Evolutionary conservation across 2,329 filamentous ascomycete genomes (phyloP), one percentile per base, ranked within the genome.

Genomic region (Aspergillus phoenicis): DNA sequence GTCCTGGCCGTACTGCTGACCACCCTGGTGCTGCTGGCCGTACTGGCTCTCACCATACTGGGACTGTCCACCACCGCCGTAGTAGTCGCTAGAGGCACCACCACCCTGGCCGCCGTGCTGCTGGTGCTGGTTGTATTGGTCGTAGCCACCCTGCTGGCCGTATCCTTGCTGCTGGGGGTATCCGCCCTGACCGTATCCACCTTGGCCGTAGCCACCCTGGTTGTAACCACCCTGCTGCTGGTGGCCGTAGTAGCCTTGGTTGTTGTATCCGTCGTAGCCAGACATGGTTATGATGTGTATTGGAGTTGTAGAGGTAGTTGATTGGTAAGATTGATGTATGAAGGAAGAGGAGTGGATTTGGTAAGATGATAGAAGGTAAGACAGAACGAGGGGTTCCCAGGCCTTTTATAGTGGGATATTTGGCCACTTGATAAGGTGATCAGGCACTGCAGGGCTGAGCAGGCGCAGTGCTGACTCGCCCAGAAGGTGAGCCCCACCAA

Each of bases 191-290:
- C 73, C 69, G 62, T 56, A 56, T 24, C 53, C 53, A 13, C 39
- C 38, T 51, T 69, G 70, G 66, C 70, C 61, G 58, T 68, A 62
- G 11, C 45, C 45, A 8, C 26, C 24, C 20, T 59, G 57, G 36
- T 11, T 5, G 24, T 59, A 54, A 28, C 57, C 57, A 57, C 65
- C 65, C 66, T 73, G 69, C 60, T 74, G 71, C 60, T 70, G 57
- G 41, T 70, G 57, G 41, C 57, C 57, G 47, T 57, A 51, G 36
- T 59, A 53, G 65, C 59, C 59, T 30, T 67, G 57, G 49, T 59
- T 53, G 47, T 62, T 63, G 59, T 74, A 67, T 8, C 67, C 64
- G 60, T 74, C 65, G 66, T 71, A 69, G 60, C 65, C 74, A 68
- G 68, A 66, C 65, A 64, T 75, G 63, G 43, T 60, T n/a, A 39